These are phyloP conservation scores for Pythium dissotocum DNA, from an alignment of 352 stramenopile species.

Conservation along the genomic window DNA sequence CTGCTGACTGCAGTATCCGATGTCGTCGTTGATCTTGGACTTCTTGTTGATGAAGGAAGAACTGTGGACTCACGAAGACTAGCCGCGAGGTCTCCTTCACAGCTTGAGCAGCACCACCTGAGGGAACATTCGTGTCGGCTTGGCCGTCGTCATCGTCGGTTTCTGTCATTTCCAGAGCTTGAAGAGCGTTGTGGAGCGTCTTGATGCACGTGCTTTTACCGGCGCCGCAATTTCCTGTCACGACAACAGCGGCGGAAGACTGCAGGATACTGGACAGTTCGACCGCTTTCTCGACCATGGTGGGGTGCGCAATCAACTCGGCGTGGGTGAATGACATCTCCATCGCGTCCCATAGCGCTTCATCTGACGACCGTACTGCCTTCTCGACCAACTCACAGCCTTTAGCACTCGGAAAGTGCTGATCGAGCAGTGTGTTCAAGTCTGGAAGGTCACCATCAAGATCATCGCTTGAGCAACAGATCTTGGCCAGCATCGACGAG, in stretches of 20 bases:
- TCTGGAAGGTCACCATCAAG: constrained; percentile 1
- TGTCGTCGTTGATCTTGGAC: background rate
- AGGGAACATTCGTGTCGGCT: background rate
- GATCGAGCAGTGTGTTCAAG: constrained; percentile 17
- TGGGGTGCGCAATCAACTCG: constrained; percentile 11
- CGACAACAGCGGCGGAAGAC: constrained; percentile 29
- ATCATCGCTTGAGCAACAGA: constrained; percentile 18
- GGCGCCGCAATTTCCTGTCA: constrained; percentile 39
- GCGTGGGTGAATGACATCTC: constrained; percentile 45
- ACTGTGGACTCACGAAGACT: constrained; percentile 13
- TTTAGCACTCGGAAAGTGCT: constrained; percentile 33
- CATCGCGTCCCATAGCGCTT: constrained; percentile 45
- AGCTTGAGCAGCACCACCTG: background rate
- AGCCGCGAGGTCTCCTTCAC: constrained; percentile 5
- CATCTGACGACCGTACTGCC: constrained; percentile 26
- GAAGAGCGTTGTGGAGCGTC: constrained; percentile 46
- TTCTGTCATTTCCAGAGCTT: constrained; percentile 42
- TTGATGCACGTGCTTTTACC: constrained; percentile 58
- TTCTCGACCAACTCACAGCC: constrained; percentile 27
- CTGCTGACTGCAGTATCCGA: background rate
- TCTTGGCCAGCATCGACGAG: background rate
- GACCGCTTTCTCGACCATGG: constrained; percentile 34
- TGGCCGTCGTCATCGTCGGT: background rate
- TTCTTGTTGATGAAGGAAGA: background rate
- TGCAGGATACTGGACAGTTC: constrained; percentile 43